Percentiles rank a stretch among this genome's conserved stretches.
Conservation (phyloP, 768 basidiomycete genomes). For the Cystofilobasidium macerans region DNA sequence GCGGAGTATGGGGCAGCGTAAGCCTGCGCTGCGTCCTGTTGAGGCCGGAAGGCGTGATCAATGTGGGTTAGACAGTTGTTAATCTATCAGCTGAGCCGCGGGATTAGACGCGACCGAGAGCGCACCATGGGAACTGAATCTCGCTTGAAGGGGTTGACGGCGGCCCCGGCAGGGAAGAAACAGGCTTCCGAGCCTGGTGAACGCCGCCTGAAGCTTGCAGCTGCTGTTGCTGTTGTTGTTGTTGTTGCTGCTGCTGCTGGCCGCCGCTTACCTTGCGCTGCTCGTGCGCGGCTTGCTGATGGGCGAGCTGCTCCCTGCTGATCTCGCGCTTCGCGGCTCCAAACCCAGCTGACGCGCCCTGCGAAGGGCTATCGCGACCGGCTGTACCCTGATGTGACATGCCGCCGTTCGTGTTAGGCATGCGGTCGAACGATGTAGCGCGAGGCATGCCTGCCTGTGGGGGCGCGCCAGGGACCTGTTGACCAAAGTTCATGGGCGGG, state of each 20-base stretch:
- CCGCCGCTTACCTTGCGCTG: conserved; percentile 5
- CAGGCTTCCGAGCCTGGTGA: background rate
- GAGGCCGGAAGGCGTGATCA: background rate
- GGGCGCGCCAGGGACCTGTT: background rate
- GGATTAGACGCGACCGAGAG: background rate
- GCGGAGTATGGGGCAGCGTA: conserved; percentile 24
- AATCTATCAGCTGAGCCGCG: too few species aligned
- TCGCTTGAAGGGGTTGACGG: background rate
- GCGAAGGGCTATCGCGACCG: conserved; percentile 4
- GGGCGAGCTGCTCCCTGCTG: conserved; percentile 6
- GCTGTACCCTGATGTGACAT: background rate
- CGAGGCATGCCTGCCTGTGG: background rate
- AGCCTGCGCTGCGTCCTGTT: conserved; percentile 20
- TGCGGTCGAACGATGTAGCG: background rate
- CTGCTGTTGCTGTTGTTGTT: background rate
- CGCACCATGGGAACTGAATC: background rate
- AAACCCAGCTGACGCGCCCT: too few species aligned
- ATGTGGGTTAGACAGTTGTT: too few species aligned
- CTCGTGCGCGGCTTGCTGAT: conserved; percentile 7
- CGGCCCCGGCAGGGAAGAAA: background rate
- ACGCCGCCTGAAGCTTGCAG: background rate
- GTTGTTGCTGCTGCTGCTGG: conserved; percentile 7
- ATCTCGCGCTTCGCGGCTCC: background rate
- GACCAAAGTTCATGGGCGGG: background rate
- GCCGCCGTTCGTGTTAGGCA: too few species aligned